phyloP scores from a whole-genome alignment of 768 basidiomycete genomes.

The Kwoniella bestiolae region DNA sequence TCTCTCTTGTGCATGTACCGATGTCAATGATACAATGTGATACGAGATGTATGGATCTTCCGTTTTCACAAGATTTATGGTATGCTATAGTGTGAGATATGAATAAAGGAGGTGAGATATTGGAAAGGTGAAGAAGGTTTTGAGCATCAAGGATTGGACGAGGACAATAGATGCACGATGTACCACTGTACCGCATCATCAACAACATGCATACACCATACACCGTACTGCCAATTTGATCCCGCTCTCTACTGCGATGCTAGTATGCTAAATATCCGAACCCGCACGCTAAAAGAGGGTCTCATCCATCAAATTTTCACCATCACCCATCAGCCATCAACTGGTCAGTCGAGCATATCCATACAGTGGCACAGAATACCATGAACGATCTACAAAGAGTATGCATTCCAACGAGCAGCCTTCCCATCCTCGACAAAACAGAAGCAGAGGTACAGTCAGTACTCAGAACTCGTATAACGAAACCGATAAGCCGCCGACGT shows the following conservation, averaged over 20 bases:
- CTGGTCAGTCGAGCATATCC: too few species aligned
- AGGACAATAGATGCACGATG: slow-evolving; percentile 8
- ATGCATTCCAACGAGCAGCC: too few species aligned
- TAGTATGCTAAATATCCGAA: background rate
- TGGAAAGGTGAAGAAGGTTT: background rate
- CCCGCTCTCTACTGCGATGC: background rate
- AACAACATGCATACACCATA: background rate
- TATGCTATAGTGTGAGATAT: background rate
- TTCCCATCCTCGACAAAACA: background rate
- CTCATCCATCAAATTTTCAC: slow-evolving; percentile 7
- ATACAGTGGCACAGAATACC: background rate
- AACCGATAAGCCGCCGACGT: background rate
- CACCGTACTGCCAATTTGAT: background rate
- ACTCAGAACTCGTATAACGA: too few species aligned
- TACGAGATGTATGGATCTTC: background rate
- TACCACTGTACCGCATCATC: background rate
- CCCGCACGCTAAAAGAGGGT: background rate
- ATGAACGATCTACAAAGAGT: too few species aligned
- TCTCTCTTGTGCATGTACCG: too few species aligned
- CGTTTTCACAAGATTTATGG: background rate
- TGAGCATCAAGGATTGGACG: background rate
- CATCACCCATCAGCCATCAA: background rate
- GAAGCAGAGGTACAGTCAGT: too few species aligned
- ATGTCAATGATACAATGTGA: too few species aligned
- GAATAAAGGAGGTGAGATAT: slow-evolving; percentile 9